A percentile compares a stretch with the other conserved stretches of the same genome.
Conservation (phyloP, 2,329 filamentous ascomycete genomes). For the Alternaria gansuensis region DNA sequence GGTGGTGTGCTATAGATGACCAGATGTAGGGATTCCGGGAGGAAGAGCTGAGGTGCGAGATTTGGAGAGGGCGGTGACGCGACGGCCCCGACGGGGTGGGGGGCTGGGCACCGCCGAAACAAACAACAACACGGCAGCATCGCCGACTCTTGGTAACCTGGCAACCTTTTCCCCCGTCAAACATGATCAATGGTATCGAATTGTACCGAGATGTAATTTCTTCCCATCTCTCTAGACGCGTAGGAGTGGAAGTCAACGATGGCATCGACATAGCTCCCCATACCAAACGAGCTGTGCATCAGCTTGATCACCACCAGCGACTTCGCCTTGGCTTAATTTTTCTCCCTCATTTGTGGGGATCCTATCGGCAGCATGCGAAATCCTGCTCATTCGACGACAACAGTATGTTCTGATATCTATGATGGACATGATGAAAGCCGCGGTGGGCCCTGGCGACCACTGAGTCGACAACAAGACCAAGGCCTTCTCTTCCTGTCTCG, state of each 20-base stretch:
- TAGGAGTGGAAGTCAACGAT: background rate
- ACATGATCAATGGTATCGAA: too few species aligned
- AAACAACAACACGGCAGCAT: conserved; percentile 7
- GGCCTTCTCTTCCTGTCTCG: too few species aligned
- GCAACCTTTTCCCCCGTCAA: background rate
- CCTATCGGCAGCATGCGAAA: too few species aligned
- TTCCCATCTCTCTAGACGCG: background rate
- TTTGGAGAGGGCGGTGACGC: conserved; percentile 12
- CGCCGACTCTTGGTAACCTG: background rate
- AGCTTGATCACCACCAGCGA: too few species aligned
- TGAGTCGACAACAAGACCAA: too few species aligned
- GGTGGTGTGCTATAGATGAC: background rate
- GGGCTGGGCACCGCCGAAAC: conserved; percentile 11
- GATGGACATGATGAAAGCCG: too few species aligned
- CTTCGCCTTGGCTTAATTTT: too few species aligned
- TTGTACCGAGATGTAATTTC: rapidly evolving
- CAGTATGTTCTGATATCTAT: too few species aligned
- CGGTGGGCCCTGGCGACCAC: too few species aligned
- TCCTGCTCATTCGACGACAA: too few species aligned
- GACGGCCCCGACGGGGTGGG: conserved; percentile 14
- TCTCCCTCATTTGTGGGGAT: too few species aligned
- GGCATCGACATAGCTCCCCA: background rate
- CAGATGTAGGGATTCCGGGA: conserved; percentile 1
- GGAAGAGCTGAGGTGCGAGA: conserved; percentile 10
- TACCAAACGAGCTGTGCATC: background rate